Base-by-base conservation (phyloP, 257 asterid genomes). In the Datura wrightii region DNA sequence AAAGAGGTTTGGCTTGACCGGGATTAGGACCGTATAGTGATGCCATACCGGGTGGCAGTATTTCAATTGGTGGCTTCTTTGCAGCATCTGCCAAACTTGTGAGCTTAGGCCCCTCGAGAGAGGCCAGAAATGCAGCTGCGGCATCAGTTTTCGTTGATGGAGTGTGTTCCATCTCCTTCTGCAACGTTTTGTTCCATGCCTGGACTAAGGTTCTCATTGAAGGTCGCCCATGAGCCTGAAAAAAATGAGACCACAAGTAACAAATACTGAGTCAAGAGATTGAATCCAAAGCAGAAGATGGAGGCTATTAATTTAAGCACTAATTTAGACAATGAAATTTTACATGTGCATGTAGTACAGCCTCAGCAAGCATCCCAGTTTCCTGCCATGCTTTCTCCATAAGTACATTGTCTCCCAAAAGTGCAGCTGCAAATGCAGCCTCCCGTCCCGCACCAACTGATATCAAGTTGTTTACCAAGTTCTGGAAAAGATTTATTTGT, bases 361-460 rank as follows among this genome's bases (percentile, higher is more conserved):
- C 97, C 90, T 97, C 99, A 18, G 99, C 98, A 78, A 97, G 97
- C 99, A 97, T 97, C 84, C 98, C 99, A 8, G 99, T 97, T 4
- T 94, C 97, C 74, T 93, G 95, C 99, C 98, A 97, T 81, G 98
- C 96, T 89, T 94, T 97, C 87, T 97, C 99, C 98, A 97, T 95
- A 82, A 97, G 98, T 79, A 88, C 86, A 83, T 97, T 95, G 91
- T 97, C 99, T 39, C 98, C 99, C 92, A 97, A 89, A 80, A 97
- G 94, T 39, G 98, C 98, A 15, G 97, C 98, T 37, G 98, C 97
- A 87, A 97, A 97, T 85, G 99, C 97, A 31, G 98, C 98, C 90
- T 97, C 99, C 76, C 97, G 90, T 81, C 99, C 98, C 59, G 94
- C 91, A 81, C 99, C 99, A 79, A 94, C 93, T 31, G 98, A 93